Percentiles rank a stretch among this genome's conserved stretches.
Conservation (phyloP, 1,284 basidiomycete species). For the Marasmius oreades region DNA sequence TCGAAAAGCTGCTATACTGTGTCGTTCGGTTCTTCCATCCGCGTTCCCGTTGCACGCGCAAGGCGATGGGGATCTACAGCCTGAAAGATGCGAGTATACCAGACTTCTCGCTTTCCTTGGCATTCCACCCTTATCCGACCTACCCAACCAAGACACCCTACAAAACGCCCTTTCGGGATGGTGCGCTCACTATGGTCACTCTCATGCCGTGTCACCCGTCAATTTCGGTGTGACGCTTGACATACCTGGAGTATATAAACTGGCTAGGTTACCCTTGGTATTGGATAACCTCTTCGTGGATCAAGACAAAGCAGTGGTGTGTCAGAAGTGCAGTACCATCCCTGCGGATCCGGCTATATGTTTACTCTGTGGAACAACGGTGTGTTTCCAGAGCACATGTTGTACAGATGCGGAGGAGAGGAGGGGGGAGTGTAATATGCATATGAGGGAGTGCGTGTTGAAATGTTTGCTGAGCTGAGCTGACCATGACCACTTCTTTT, state of each 20-base stretch:
- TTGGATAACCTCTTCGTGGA: conserved; percentile 82
- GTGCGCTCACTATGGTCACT: conserved; percentile 79
- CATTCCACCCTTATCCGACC: conserved; percentile 74
- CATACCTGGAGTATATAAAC: conserved; percentile 82
- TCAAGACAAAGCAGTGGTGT: conserved; percentile 68
- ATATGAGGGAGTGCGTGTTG: conserved; percentile 81
- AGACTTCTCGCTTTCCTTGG: conserved; percentile 74
- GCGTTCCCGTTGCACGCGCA: conserved; percentile 48
- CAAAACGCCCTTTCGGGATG: conserved; percentile 79
- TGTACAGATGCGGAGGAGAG: conserved; percentile 72
- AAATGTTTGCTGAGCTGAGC: conserved; percentile 8
- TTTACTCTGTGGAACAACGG: conserved; percentile 83
- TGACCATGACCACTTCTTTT: conserved; percentile 11
- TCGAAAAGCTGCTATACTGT: conserved; percentile 86
- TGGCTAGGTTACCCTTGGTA: conserved; percentile 77
- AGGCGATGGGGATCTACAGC: conserved; percentile 27
- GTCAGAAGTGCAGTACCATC: conserved; percentile 75
- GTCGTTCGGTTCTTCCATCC: conserved; percentile 68
- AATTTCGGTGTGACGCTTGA: conserved; percentile 78
- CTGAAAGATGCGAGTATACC: conserved; percentile 61
- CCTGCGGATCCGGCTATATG: conserved; percentile 91
- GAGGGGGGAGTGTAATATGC: conserved; percentile 91
- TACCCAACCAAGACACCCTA: conserved; percentile 78
- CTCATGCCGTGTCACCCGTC: conserved; percentile 67
- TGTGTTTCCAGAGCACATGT: conserved; percentile 93